Conservation (phyloP, 441 rosid genomes). For the Croton setiger region DNA sequence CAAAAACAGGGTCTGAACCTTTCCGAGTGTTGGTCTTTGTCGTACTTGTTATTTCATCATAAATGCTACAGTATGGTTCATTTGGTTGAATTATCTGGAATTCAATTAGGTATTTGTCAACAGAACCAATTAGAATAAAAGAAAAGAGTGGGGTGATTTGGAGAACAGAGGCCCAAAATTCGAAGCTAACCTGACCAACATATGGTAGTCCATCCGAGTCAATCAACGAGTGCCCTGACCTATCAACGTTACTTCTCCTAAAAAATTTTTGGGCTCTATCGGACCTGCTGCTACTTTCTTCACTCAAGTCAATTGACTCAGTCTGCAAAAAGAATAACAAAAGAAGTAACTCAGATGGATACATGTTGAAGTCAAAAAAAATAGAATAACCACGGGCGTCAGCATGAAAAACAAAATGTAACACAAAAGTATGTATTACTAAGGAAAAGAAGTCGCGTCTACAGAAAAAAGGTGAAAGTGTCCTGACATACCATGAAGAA, state of each 20-base stretch:
- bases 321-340: conserved; percentile 47
- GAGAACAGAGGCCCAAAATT: not conserved
- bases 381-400: not conserved
- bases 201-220: conserved; percentile 95
- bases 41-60: conserved; percentile 46
- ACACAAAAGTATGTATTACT: no score
- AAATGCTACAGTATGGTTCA: conserved; percentile 70
- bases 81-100: conserved; percentile 65
- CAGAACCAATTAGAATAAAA: conserved; percentile 8
- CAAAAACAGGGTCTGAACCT: conserved; percentile 75
- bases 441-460: not conserved
- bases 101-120: conserved; percentile 11
- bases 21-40: conserved; percentile 40
- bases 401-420: not conserved
- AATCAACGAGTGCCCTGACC: conserved; percentile 45
- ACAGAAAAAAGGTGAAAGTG: not conserved
- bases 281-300: conserved; percentile 46
- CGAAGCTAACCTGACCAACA: conserved; percentile 77
- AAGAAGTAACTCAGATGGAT: not conserved
- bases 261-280: conserved; percentile 45
- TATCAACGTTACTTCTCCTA: conserved; percentile 52
- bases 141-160: not conserved
- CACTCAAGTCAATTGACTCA: conserved; percentile 78
- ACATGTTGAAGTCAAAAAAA: conserved; percentile 4
- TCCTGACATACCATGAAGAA: no score